Base-by-base conservation (phyloP, 257 asterid species). In the Solanum piurae region DNA sequence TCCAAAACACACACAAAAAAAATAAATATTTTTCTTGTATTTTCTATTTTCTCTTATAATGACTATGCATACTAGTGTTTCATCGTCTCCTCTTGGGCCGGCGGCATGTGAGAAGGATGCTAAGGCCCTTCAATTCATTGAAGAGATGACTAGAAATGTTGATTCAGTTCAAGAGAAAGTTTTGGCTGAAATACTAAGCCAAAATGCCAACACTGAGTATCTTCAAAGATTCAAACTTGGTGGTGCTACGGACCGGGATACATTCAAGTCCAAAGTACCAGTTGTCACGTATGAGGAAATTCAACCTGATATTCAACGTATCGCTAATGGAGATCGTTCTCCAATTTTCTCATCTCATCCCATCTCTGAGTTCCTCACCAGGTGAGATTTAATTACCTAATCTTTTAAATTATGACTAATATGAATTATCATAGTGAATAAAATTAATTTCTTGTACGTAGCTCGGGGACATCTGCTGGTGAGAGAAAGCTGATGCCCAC, bases 401-500 rank as follows among this genome's bases (percentile, higher is more conserved):
- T 72, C 79, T 73, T 20, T 34, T 29, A 34, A 34, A 73, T 34
- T 34, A 20, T 7, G 66, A 29, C 23, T 29, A 2, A 9, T 62
- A n/a, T 58, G 27, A 58, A 58, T 58, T 21, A 58, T 58, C 68
- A n/a, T 4, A 68, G 10, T 68, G 20, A 68, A 68, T 12, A 27
- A 12, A 68, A 69, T 69, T 27, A 1, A 29, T 27, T 25, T 68
- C 76, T 73, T 87, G 88, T 58, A 58, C 25, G 27, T 89, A 96
- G 98, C 62, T 96, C 99, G 4, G 99, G 99, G 38, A 96, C 99
- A 36, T 95, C 98, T 1, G 99, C 94, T 13, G 98, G 99, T 23
- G 99, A 96, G 80, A 93, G 99, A 88, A 96, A 96, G 87, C 93
- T 96, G 20, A 94, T 95, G 97, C 98, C 98, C 6, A 96, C 97